Evolutionary conservation across 495 filamentous ascomycete genomes (phyloP).

Genomic region (Opeltia flavorubescens): DNA sequence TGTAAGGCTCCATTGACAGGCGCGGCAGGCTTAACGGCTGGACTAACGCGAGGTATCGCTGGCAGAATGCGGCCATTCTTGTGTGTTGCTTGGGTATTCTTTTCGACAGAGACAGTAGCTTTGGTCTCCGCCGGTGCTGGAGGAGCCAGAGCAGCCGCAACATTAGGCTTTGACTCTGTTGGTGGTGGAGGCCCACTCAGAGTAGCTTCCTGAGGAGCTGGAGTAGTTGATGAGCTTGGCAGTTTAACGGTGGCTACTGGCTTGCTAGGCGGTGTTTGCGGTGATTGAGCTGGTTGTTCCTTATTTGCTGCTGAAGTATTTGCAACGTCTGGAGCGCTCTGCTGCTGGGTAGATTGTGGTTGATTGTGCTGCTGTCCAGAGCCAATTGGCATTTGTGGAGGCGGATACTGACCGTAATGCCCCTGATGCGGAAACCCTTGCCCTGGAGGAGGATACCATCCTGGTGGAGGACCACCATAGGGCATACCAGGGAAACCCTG

Average conservation of each 20-base stretch:
- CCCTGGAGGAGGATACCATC: conserved; percentile 69
- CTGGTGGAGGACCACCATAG: conserved; percentile 52
- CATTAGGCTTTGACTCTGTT: conserved; percentile 52
- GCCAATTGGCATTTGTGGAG: conserved; percentile 36
- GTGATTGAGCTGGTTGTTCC: conserved; percentile 11
- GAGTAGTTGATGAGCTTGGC: conserved; percentile 18
- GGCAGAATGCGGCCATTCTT: conserved; percentile 61
- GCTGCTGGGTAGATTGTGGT: conserved; percentile 18
- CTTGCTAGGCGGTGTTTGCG: conserved; percentile 23
- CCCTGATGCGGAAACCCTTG: conserved; percentile 56
- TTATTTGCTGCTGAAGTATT: conserved; percentile 19
- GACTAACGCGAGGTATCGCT: conserved; percentile 42
- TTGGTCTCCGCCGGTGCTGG: conserved; percentile 26
- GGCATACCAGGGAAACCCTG: conserved; percentile 46
- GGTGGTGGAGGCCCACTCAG: conserved; percentile 39
- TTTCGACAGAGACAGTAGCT: conserved; percentile 22
- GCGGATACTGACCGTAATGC: conserved; percentile 43
- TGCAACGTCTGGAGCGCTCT: conserved; percentile 20
- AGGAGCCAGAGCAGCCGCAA: conserved; percentile 26
- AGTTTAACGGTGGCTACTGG: conserved; percentile 16
- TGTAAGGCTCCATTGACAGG: conserved; percentile 24
- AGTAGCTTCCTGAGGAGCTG: conserved; percentile 17
- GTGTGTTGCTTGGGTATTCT: conserved; percentile 42
- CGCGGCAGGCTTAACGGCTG: conserved; percentile 25
- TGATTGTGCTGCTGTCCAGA: conserved; percentile 33